Percentiles rank a stretch among this genome's conserved stretches.
These are phyloP conservation scores for Chamaecyparis obtusa DNA, from an alignment of 75 land plant species.

Conservation along the genomic window DNA sequence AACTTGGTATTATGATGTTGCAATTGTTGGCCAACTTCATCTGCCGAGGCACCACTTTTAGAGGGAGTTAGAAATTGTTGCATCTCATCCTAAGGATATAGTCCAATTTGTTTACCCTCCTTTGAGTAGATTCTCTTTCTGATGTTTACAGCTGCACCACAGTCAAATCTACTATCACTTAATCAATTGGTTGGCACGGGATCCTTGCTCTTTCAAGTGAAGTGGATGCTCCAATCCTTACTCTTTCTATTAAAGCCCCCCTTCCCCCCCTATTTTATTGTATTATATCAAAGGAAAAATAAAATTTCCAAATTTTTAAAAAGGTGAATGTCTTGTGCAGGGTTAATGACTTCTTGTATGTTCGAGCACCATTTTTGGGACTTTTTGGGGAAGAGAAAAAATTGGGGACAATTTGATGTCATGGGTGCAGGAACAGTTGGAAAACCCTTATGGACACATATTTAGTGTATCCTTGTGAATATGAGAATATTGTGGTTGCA, in stretches of 20 bases:
- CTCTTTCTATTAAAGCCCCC: no score
- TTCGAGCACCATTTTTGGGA: no score
- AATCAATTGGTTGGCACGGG: neutral
- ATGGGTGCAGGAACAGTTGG: no score
- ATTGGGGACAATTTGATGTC: no score
- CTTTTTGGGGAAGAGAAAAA: no score
- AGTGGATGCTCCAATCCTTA: neutral
- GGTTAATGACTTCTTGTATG: no score
- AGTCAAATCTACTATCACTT: neutral
- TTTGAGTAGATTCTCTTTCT: neutral
- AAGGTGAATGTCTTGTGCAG: no score
- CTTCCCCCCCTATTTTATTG: no score
- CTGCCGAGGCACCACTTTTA: neutral
- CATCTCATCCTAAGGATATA: neutral
- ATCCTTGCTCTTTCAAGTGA: neutral
- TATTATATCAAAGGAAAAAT: no score
- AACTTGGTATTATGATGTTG: neutral
- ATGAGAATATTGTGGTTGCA: neutral
- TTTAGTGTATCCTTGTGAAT: no score
- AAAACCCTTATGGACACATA: no score
- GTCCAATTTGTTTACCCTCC: neutral
- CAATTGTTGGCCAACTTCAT: neutral
- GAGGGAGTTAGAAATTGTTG: neutral
- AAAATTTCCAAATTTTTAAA: no score
- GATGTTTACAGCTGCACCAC: neutral